These are phyloP conservation scores for Nematocida major DNA, from an alignment of 371 early-diverging fungal genomes.

Conservation along the genomic window DNA sequence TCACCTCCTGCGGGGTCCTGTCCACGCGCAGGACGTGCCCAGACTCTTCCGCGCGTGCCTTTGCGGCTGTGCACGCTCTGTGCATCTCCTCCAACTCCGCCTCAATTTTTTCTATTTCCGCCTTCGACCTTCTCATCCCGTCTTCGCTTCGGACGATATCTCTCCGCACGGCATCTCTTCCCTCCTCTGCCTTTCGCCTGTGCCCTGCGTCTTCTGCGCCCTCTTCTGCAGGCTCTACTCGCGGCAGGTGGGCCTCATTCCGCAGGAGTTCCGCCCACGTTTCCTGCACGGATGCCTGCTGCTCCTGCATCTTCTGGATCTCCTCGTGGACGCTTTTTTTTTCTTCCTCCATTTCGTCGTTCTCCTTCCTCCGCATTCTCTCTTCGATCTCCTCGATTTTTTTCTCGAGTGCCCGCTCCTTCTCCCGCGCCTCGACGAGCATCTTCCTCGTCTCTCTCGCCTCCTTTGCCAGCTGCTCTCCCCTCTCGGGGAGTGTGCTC, in stretches of 20 bases:
- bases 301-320: neutral
- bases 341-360: neutral
- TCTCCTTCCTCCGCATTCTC: neutral
- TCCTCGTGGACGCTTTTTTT: neutral
- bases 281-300: neutral
- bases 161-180: neutral
- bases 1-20: neutral
- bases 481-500: no score
- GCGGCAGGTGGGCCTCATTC: no score
- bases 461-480: no score
- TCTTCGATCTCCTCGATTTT: neutral
- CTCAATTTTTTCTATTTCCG: neutral
- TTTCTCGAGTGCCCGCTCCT: neutral
- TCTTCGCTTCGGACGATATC: neutral
- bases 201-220: no score
- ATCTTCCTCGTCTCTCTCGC: no score
- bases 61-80: neutral
- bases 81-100: neutral
- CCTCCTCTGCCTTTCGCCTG: no score
- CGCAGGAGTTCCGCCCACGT: neutral
- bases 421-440: no score
- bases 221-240: no score
- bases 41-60: neutral
- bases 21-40: neutral
- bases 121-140: neutral